phyloP scores from a whole-genome alignment of 768 basidiomycete species.

The Filobasidium floriforme region DNA sequence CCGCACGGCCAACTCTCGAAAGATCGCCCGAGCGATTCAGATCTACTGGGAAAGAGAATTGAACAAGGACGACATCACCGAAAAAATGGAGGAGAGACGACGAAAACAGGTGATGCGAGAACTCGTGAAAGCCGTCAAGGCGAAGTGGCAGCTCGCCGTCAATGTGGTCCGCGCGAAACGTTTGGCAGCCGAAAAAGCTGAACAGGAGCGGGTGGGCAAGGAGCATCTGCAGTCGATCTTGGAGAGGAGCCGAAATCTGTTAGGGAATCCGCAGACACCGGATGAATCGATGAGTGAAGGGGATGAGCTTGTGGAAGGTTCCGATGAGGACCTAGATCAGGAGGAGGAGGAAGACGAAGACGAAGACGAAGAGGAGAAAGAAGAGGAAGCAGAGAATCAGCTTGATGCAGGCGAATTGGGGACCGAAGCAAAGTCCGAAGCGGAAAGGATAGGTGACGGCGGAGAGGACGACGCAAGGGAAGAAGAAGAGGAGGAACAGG shows the following conservation, averaged over 20 bases:
- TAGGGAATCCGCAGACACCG: conserved; percentile 67
- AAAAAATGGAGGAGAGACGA: conserved; percentile 59
- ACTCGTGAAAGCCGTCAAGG: conserved; percentile 60
- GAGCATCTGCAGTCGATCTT: conserved; percentile 84
- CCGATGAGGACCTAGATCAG: conserved; percentile 22
- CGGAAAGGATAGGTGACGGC: background rate
- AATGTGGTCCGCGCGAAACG: conserved; percentile 46
- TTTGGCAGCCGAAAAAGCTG: conserved; percentile 58
- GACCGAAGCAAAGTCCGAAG: too few species aligned
- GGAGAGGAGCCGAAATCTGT: conserved; percentile 75
- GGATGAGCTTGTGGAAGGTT: too few species aligned
- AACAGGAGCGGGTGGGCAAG: conserved; percentile 70
- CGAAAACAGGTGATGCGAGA: conserved; percentile 62
- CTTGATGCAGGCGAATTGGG: conserved; percentile 6
- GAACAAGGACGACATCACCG: conserved; percentile 57
- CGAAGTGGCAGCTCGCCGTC: conserved; percentile 82
- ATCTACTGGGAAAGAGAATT: conserved; percentile 59
- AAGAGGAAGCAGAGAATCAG: conserved; percentile 44
- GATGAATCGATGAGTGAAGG: conserved; percentile 53
- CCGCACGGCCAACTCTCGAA: conserved; percentile 45
- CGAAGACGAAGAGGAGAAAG: conserved; percentile 22
- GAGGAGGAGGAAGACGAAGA: conserved; percentile 16
- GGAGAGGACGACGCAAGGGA: too few species aligned
- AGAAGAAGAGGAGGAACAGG: conserved; percentile 13
- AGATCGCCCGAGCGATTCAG: conserved; percentile 60